A percentile compares a stretch with the other conserved stretches of the same genome.
Conservation (phyloP, 2,329 filamentous ascomycete species). For the Pleomassaria siparia region DNA sequence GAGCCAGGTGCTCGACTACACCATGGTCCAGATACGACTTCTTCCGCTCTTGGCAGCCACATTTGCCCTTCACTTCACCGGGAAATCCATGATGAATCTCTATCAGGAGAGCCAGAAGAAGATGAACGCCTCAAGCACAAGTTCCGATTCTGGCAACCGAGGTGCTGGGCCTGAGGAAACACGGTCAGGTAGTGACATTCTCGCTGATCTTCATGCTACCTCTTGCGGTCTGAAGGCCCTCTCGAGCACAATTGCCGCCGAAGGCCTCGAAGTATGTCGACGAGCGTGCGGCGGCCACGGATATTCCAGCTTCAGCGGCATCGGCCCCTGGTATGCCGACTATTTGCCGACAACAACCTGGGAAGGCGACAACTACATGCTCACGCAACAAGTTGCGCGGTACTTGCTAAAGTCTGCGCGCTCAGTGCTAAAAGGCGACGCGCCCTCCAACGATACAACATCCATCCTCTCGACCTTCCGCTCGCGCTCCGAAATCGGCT, state of each 20-base stretch:
- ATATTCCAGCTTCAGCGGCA: slow-evolving; percentile 74
- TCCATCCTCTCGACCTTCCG: slow-evolving; percentile 67
- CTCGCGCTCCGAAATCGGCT: slow-evolving; percentile 66
- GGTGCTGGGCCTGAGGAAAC: slow-evolving; percentile 69
- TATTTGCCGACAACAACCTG: slow-evolving; percentile 72
- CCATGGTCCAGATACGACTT: slow-evolving; percentile 75
- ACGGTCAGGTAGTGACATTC: slow-evolving; percentile 64
- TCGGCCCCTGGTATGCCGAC: slow-evolving; percentile 73
- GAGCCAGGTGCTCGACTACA: slow-evolving; percentile 78
- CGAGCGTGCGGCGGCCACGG: slow-evolving; percentile 77
- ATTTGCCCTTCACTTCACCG: slow-evolving; percentile 79
- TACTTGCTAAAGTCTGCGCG: slow-evolving; percentile 77
- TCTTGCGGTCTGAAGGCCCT: slow-evolving; percentile 76
- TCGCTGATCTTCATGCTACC: slow-evolving; percentile 75
- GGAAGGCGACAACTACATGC: slow-evolving; percentile 83
- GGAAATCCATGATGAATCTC: slow-evolving; percentile 72
- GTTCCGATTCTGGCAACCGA: slow-evolving; percentile 42
- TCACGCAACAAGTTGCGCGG: slow-evolving; percentile 75
- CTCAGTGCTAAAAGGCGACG: slow-evolving; percentile 65
- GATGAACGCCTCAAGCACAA: slow-evolving; percentile 54
- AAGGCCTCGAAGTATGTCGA: slow-evolving; percentile 73
- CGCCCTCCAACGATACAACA: slow-evolving; percentile 68
- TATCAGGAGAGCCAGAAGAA: slow-evolving; percentile 73
- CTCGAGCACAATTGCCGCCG: slow-evolving; percentile 70
- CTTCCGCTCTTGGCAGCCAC: slow-evolving; percentile 72